Conservation (phyloP, 2,329 filamentous ascomycete species). For the Arthroderma sp. region DNA sequence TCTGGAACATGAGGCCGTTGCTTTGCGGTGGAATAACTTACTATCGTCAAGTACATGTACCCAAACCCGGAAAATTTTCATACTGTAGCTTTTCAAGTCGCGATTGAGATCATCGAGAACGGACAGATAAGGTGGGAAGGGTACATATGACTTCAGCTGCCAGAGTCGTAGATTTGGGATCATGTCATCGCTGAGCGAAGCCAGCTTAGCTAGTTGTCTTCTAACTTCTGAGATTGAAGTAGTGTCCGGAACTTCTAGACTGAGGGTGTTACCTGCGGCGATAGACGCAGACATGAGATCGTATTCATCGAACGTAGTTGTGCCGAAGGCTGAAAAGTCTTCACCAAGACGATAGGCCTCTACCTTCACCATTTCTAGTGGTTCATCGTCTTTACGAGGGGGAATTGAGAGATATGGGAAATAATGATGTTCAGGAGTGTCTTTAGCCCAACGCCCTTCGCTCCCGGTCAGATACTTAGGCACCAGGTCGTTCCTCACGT, state of each 20-base stretch:
- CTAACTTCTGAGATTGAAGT: constrained; percentile 25
- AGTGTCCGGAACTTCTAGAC: background rate
- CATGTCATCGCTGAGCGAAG: constrained; percentile 15
- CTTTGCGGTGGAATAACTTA: background rate
- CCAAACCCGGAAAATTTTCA: background rate
- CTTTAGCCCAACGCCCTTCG: constrained; percentile 36
- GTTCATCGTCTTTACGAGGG: constrained; percentile 14
- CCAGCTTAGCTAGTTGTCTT: constrained; percentile 22
- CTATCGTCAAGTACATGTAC: background rate
- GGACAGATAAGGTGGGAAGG: background rate
- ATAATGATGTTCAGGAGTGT: constrained; percentile 28
- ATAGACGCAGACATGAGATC: constrained; percentile 30
- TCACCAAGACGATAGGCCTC: background rate
- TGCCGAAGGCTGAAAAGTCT: constrained; percentile 22
- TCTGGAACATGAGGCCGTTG: background rate
- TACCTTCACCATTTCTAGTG: background rate
- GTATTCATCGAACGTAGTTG: constrained; percentile 31
- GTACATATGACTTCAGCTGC: constrained; percentile 21
- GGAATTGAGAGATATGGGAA: constrained; percentile 10
- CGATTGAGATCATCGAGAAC: background rate
- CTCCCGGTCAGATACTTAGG: constrained; percentile 28
- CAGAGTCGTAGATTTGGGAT: constrained; percentile 24
- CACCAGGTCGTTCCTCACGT: constrained; percentile 39
- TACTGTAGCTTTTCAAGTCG: background rate
- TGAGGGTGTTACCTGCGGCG: constrained; percentile 14